Evolutionary conservation across 768 basidiomycete species (phyloP).

Genomic region (Lentinula boryana): DNA sequence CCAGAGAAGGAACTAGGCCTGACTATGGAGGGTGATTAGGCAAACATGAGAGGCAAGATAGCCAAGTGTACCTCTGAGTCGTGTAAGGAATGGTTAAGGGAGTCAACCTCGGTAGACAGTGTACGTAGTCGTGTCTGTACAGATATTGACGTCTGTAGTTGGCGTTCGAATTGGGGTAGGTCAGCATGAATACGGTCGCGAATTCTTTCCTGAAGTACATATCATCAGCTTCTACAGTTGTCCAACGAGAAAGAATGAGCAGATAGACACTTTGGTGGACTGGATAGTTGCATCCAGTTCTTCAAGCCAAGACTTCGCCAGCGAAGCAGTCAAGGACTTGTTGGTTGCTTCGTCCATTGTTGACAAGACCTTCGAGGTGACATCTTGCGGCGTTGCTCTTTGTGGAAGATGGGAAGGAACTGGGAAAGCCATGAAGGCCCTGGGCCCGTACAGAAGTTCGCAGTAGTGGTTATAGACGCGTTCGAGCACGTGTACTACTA

Average conservation of each 20-base stretch:
- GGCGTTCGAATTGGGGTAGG: conserved; percentile 56
- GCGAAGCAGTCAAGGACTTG: conserved; percentile 49
- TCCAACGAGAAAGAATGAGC: background rate
- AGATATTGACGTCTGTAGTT: conserved; percentile 55
- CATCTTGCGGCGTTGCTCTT: conserved; percentile 51
- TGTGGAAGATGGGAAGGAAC: conserved; percentile 70
- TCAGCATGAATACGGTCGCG: conserved; percentile 68
- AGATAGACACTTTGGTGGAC: conserved; percentile 55
- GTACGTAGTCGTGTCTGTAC: conserved; percentile 53
- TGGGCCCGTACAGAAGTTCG: conserved; percentile 1
- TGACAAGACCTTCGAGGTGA: conserved; percentile 65
- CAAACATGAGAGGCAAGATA: conserved; percentile 8
- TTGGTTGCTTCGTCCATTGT: conserved; percentile 60
- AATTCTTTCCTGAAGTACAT: conserved; percentile 50
- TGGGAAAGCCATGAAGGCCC: conserved; percentile 61
- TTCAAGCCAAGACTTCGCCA: conserved; percentile 64
- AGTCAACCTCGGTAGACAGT: conserved; percentile 48
- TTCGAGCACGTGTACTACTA: conserved; percentile 4
- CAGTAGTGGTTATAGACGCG: conserved; percentile 1
- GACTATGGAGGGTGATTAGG: conserved; percentile 33
- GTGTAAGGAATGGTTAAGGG: conserved; percentile 43
- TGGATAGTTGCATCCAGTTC: conserved; percentile 71
- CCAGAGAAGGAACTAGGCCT: conserved; percentile 59
- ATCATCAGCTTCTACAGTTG: conserved; percentile 12
- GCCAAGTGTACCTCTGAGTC: conserved; percentile 47